Percentiles rank a stretch among this genome's conserved stretches.
phyloP scores from a whole-genome alignment of 768 basidiomycete species.

The Cyathus striatus region DNA sequence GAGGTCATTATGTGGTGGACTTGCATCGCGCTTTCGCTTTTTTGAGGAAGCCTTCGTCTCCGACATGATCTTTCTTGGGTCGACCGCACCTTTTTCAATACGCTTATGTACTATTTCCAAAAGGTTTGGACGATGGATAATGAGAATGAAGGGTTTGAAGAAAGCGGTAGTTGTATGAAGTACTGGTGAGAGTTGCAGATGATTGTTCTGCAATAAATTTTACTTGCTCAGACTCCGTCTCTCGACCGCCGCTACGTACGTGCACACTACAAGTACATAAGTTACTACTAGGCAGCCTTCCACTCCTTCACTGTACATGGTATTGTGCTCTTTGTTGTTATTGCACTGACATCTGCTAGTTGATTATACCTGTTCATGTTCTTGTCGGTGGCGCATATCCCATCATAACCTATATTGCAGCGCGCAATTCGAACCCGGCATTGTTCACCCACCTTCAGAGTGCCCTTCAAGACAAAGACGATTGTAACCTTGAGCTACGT shows the following conservation, averaged over 20 bases:
- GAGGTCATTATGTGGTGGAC: constrained; percentile 20
- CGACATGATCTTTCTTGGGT: constrained; percentile 18
- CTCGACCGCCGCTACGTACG: constrained; percentile 6
- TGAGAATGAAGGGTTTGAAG: background rate
- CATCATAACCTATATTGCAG: background rate
- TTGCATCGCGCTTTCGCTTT: constrained; percentile 34
- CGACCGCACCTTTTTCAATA: background rate
- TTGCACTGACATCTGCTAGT: constrained; percentile 10
- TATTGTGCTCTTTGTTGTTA: background rate
- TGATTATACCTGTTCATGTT: background rate
- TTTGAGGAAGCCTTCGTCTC: constrained; percentile 30
- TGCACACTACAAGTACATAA: constrained; percentile 16
- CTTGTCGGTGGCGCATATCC: no score
- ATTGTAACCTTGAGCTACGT: background rate
- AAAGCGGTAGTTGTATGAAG: background rate
- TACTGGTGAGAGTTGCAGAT: background rate
- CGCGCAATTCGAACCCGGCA: background rate
- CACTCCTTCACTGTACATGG: constrained; percentile 5
- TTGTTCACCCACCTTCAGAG: background rate
- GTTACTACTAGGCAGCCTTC: constrained; percentile 9
- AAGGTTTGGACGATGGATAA: no score
- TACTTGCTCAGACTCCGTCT: background rate
- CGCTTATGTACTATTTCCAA: no score
- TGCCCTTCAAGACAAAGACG: no score
- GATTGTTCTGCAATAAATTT: background rate